Conservation (phyloP, 805 yeast genomes). For the Yamadazyma olivae region DNA sequence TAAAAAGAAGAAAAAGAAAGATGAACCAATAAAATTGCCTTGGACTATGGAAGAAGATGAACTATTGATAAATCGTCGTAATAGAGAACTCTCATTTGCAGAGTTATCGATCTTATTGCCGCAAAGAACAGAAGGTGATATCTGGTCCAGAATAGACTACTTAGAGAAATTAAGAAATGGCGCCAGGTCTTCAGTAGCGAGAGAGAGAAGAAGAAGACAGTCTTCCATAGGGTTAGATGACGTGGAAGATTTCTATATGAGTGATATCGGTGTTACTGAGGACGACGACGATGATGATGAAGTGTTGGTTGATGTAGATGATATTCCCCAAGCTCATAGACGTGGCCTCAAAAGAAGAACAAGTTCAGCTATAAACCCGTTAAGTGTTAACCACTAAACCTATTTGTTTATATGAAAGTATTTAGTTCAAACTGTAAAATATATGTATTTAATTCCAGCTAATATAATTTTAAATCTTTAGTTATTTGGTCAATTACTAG, state of each 20-base stretch:
- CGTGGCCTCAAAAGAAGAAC: slow-evolving; percentile 36
- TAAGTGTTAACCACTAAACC: slow-evolving; percentile 19
- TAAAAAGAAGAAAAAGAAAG: slow-evolving; percentile 10
- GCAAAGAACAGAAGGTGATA: slow-evolving; percentile 70
- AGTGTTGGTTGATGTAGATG: slow-evolving; percentile 38
- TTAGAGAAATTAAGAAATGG: slow-evolving; percentile 39
- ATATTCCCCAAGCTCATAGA: slow-evolving; percentile 20
- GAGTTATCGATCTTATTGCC: slow-evolving; percentile 75
- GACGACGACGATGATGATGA: slow-evolving; percentile 31
- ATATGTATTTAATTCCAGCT: no score
- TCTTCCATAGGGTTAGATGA: slow-evolving; percentile 41
- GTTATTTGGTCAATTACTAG: slow-evolving; percentile 77
- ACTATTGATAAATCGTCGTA: slow-evolving; percentile 49
- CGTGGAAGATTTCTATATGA: slow-evolving; percentile 42
- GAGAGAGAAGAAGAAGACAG: slow-evolving; percentile 32
- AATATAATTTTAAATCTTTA: slow-evolving; percentile 70
- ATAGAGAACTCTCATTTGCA: slow-evolving; percentile 61
- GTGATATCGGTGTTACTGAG: slow-evolving; percentile 35
- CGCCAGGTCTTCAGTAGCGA: slow-evolving; percentile 20
- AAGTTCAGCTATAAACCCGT: slow-evolving; percentile 42
- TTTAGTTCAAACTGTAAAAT: no score
- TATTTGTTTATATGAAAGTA: no score
- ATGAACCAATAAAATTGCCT: slow-evolving; percentile 28
- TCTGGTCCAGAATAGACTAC: slow-evolving; percentile 56
- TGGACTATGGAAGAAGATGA: slow-evolving; percentile 75